These are phyloP conservation scores for Carpinus fangiana DNA, from an alignment of 306 rosid species.

Conservation along the genomic window DNA sequence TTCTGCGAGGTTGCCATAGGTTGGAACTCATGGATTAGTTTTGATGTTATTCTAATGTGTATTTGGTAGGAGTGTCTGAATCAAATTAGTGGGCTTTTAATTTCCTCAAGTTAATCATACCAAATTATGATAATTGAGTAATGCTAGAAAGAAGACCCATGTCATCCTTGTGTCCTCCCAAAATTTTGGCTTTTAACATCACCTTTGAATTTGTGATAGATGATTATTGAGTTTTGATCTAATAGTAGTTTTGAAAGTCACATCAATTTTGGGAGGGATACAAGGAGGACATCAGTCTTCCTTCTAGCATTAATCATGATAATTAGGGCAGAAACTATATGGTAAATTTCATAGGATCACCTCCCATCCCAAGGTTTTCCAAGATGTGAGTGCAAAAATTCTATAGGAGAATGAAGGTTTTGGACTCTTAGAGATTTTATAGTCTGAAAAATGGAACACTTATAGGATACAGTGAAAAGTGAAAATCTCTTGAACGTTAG, in stretches of 20 bases:
- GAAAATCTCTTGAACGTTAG: neutral
- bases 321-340: neutral
- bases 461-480: neutral
- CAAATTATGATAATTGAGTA: neutral
- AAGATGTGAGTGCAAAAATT: neutral
- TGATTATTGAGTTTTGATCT: too few species aligned
- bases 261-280: too few species aligned
- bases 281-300: too few species aligned
- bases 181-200: too few species aligned
- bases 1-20: neutral
- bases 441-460: neutral
- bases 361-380: neutral
- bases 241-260: too few species aligned
- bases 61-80: neutral
- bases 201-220: too few species aligned
- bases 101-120: neutral
- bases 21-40: neutral
- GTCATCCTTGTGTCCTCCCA: too few species aligned
- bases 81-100: neutral
- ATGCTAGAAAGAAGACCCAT: too few species aligned
- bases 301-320: neutral
- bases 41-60: neutral
- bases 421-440: neutral
- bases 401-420: neutral
- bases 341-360: neutral